phyloP scores from a whole-genome alignment of 2,329 filamentous ascomycete species.

The Cordyceps tenuipes region DNA sequence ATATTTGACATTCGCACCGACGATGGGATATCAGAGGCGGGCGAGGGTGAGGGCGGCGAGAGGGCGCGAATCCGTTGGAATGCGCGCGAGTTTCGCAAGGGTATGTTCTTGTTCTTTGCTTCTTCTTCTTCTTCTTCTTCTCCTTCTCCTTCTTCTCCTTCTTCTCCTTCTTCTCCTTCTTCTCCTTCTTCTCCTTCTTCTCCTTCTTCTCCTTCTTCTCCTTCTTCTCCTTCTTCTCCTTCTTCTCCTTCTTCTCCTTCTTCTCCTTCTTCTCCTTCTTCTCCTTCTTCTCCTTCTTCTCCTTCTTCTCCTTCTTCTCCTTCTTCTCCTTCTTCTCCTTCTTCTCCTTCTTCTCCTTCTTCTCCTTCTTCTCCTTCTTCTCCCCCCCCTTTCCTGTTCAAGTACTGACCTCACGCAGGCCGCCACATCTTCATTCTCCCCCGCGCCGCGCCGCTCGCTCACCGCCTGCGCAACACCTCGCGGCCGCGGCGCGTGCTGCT shows the following conservation, averaged over 20 bases:
- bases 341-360: background rate
- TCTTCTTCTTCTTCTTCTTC: background rate
- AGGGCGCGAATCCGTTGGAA: conserved; percentile 14
- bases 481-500: conserved; percentile 9
- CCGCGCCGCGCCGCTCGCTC: conserved; percentile 12
- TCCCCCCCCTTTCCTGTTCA: background rate
- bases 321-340: too few species aligned
- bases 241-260: background rate
- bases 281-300: too few species aligned
- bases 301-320: too few species aligned
- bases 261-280: too few species aligned
- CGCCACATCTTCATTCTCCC: conserved; percentile 14
- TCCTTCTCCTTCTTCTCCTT: background rate
- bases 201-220: background rate
- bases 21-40: conserved; percentile 3
- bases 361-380: background rate
- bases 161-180: background rate
- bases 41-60: background rate
- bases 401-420: background rate
- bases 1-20: conserved; percentile 13
- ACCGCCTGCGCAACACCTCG: conserved; percentile 11
- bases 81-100: conserved; percentile 14
- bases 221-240: background rate
- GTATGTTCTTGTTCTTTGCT: background rate
- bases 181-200: background rate